Evolutionary conservation across 208 protist species (phyloP).

Genomic region (Trypanosoma scelopori): DNA sequence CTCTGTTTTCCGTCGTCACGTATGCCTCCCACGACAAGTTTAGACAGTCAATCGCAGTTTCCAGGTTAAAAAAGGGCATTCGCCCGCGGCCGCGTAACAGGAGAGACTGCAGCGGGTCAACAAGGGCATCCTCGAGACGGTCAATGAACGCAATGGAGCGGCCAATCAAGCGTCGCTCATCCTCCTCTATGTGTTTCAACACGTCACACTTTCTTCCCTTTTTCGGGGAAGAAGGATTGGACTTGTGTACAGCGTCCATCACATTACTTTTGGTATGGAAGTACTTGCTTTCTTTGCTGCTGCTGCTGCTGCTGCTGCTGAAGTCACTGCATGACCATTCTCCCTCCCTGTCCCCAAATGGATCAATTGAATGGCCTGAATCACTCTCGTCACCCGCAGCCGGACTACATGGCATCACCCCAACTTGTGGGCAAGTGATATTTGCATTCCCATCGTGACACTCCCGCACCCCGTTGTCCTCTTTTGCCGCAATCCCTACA

Average conservation of each 20-base stretch:
- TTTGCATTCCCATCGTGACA: too few relatives aligned
- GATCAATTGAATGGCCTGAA: too few relatives aligned
- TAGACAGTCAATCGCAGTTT: conserved; percentile 65
- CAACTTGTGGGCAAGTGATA: too few relatives aligned
- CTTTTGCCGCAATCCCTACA: too few relatives aligned
- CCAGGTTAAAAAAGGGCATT: conserved; percentile 58
- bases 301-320: too few relatives aligned
- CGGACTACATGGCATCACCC: too few relatives aligned
- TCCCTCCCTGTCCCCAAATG: too few relatives aligned
- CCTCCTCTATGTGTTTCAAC: conserved; percentile 14
- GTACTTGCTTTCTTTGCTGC: too few relatives aligned
- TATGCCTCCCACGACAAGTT: conserved; percentile 74
- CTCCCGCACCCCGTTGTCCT: too few relatives aligned
- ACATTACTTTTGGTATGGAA: too few relatives aligned
- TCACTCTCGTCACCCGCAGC: too few relatives aligned
- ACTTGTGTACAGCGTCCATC: not conserved
- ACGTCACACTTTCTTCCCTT: not conserved
- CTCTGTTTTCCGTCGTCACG: conserved; percentile 24
- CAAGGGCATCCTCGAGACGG: conserved; percentile 24
- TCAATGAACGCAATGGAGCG: conserved; percentile 25
- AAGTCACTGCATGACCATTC: too few relatives aligned
- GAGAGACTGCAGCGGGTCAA: conserved; percentile 28
- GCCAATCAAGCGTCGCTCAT: conserved; percentile 20
- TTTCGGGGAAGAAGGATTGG: not conserved
- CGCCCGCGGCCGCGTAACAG: conserved; percentile 13